Base-by-base conservation (phyloP, 2,329 filamentous ascomycete genomes). In the Magnaporthiopsis incrustans region DNA sequence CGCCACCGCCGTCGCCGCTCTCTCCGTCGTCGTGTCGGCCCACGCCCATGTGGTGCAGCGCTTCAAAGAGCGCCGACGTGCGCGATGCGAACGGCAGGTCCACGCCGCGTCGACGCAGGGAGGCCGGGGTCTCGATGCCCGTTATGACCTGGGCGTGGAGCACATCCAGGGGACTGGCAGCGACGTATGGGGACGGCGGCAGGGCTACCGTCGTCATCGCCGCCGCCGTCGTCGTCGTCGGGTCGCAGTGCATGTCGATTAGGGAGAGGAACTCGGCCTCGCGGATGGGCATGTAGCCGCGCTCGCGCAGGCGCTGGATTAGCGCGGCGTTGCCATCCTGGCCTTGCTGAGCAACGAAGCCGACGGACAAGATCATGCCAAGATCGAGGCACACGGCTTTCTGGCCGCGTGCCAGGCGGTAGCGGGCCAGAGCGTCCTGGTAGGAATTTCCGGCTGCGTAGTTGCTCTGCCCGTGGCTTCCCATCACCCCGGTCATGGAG, bases 271-370 rank as follows among this genome's bases (percentile, higher is more conserved):
- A 81, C 67, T 84, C 81, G 5, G 76, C 69, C 58, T 82, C 76
- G 4, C 81, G 77, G 38, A 84, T 82, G 44, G 81, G 82, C 67
- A 83, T 79, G 72, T 85, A 85, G 1, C 83, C 83, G 59, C 76
- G 78, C 4, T 78, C 77, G 26, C 79, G 78, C 60, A 85, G 77
- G 61, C 76, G 78, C 64, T 80, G 75, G 18, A 84, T 74, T 18
- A 53, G 44, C 22, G 6, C 22, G 44, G 44, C 44, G 1, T 78
- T 77, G 2, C 71, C 71, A 15, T 79, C 78, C 66, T 83, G 25
- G 7, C 57, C 60, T 25, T 53, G 77, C 3, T 81, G 76, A 1
- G 79, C 78, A 15, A 85, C 77, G 81, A 85, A 84, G 1, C 82
- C 82, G 22, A 62, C 44, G 30, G 50, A 57, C 3, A 35, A 30